Base-by-base conservation (phyloP, 495 filamentous ascomycete species). In the Hyaloscypha hepaticicola region DNA sequence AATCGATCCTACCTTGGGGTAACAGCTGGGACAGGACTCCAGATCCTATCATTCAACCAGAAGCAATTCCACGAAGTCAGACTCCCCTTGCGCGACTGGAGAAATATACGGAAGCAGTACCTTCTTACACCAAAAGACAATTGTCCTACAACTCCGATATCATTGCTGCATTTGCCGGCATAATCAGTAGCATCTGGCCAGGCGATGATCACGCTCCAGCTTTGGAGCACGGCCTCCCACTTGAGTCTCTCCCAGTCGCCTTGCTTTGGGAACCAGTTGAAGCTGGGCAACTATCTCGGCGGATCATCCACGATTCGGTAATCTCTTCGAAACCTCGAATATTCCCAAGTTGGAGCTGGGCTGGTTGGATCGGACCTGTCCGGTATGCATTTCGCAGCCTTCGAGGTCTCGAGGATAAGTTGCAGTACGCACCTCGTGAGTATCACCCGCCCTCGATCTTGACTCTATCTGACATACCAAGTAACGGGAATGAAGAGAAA, bases 271-370 rank as follows among this genome's bases (percentile, higher is more conserved):
- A 19, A n/a, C 48, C 48, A n/a, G 22, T n/a, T n/a, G 22, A 50
- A n/a, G 22, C 48, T n/a, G 19, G 22, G 22, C 19, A 24, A 50
- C 22, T 50, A 50, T 24, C 19, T 24, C 48, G 48, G 48, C 16
- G 48, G 22, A 50, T 24, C 5, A 50, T 50, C 48, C 19, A 5
- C 19, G 48, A 50, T 50, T 24, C 16, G 22, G 22, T 24, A 4
- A 34, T 34, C 31, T 34, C 31, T 34, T 34, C 31, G 31, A 34
- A 12, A 34, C 12, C 31, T 34, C 31, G 31, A 34, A 34, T 34
- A 34, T 50, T 50, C 48, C 48, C 48, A n/a, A n/a, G 19, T 50
- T 50, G 48, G 48, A 50, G 48, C 22, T 50, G 48, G 48, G 22
- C 48, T 50, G 48, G 48, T 16, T 50, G 48, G 48, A 24, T 50